Evolutionary conservation across 2,329 filamentous ascomycete genomes (phyloP), one percentile per base, ranked within the genome.

Genomic region (Penicillium sp.): DNA sequence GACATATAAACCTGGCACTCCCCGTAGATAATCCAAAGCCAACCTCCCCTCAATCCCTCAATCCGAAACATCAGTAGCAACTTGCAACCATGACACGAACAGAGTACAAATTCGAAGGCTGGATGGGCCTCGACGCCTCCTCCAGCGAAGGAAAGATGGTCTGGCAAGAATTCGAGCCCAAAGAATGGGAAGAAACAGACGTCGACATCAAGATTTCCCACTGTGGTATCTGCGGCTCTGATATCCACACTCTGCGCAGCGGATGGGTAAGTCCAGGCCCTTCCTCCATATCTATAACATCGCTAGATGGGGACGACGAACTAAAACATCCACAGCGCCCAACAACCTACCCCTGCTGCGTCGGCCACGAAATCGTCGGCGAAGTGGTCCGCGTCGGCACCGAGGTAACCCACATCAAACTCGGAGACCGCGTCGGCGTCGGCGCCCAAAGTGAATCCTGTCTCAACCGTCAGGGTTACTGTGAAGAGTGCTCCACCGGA

Each of bases 311-410:
- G 11, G 7, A 7, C 13, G n/a, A 34, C 3, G 31, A 37, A 29
- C 38, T 53, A 46, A 51, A 33, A 27, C 42, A 2, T 33, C 12
- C 35, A 30, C 31, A 70, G 67, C 55, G 61, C 18, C 64, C 66
- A 12, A 56, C 64, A 29, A 41, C 45, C 2, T 74, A 74, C 49
- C 72, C 72, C 14, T 66, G 79, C 41, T 79, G 78, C 44, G 80
- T 84, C 16, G 83, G 82, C 43, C 83, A 86, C 62, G 83, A 86
- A 62, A 83, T 86, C 36, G 78, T 86, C 37, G 83, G 83, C 44
- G 77, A 70, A 1, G 80, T 74, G 4, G 77, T 83, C 22, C 77
- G 78, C 16, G 78, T 83, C 14, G 82, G 81, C 30, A 74, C 70
- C 35, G 55, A 72, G 39, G 72, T 62, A 1, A 61, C 54, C 6